Conservation (phyloP, 441 rosid genomes). For the Populus hybrid region DNA sequence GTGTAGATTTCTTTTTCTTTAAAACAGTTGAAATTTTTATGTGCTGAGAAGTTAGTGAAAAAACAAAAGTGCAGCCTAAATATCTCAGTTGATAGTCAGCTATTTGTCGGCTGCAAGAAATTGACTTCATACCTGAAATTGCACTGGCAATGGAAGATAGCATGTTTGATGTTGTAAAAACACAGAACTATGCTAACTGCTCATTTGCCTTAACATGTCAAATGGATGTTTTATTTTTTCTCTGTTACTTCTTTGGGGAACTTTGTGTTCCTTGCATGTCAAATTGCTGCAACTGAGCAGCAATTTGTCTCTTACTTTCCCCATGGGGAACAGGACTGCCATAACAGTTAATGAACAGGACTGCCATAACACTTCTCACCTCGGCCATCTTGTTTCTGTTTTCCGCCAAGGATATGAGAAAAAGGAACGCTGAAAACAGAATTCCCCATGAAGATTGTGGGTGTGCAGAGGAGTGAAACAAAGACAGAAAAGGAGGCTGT, state of each 20-base stretch:
- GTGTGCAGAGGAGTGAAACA: background rate
- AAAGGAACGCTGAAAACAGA: too few relatives aligned
- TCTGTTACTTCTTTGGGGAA: background rate
- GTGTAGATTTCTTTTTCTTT: slow-evolving; percentile 3
- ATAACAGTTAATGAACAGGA: too few relatives aligned
- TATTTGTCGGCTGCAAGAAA: background rate
- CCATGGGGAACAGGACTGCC: background rate
- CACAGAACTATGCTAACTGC: background rate
- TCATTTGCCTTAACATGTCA: background rate
- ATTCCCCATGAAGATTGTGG: background rate
- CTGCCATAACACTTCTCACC: too few relatives aligned
- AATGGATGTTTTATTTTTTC: background rate
- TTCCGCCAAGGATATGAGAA: too few relatives aligned
- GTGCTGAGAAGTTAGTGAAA: background rate
- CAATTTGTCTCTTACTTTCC: background rate
- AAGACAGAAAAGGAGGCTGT: too few relatives aligned
- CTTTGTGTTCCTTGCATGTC: background rate
- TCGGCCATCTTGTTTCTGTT: too few relatives aligned
- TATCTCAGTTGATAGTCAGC: background rate
- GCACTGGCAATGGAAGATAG: background rate
- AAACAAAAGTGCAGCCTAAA: background rate
- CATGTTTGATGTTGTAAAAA: slow-evolving; percentile 1
- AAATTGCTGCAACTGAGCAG: background rate
- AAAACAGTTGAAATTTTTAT: background rate
- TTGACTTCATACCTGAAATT: too few relatives aligned